Conservation (phyloP, 1,139 yeast genomes). For the Zygoascus sp. region DNA sequence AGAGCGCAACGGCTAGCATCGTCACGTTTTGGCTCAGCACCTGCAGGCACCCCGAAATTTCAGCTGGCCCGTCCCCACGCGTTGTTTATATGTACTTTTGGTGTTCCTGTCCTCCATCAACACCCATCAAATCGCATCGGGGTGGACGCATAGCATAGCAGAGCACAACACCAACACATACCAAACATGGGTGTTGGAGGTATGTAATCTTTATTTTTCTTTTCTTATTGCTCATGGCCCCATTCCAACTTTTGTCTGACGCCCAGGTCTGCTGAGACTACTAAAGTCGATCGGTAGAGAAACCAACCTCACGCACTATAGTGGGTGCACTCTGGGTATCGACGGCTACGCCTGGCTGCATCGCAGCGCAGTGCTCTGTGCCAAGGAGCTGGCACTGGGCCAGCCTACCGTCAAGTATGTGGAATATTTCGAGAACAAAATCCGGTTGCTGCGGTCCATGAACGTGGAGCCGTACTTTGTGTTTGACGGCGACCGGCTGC, state of each 20-base stretch:
- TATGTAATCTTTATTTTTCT: too few relatives aligned
- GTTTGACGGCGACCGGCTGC: conserved; percentile 87
- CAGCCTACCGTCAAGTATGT: conserved; percentile 58
- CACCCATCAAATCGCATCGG: too few relatives aligned
- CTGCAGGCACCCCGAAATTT: too few relatives aligned
- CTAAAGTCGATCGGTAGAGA: conserved; percentile 67
- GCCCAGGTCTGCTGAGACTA: conserved; percentile 74
- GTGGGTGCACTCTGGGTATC: conserved; percentile 78
- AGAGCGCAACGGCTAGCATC: too few relatives aligned
- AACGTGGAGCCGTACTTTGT: conserved; percentile 83
- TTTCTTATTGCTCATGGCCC: too few relatives aligned
- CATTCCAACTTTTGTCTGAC: too few relatives aligned
- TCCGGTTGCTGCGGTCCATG: conserved; percentile 59
- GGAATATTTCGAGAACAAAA: conserved; percentile 50
- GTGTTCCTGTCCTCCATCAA: too few relatives aligned
- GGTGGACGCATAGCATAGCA: too few relatives aligned
- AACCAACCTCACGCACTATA: conserved; percentile 53
- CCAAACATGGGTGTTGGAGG: conserved; percentile 24
- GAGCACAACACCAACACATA: not conserved
- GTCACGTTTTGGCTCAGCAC: too few relatives aligned
- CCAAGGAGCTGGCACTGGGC: conserved; percentile 73
- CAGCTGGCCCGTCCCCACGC: too few relatives aligned
- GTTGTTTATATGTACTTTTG: not conserved
- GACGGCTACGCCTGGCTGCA: conserved; percentile 98
- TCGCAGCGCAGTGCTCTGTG: conserved; percentile 76